Percentiles rank a stretch among this genome's conserved stretches.
Evolutionary conservation across 2,329 filamentous ascomycete genomes (phyloP).

Genomic region (Dryadomyces quercivorus): DNA sequence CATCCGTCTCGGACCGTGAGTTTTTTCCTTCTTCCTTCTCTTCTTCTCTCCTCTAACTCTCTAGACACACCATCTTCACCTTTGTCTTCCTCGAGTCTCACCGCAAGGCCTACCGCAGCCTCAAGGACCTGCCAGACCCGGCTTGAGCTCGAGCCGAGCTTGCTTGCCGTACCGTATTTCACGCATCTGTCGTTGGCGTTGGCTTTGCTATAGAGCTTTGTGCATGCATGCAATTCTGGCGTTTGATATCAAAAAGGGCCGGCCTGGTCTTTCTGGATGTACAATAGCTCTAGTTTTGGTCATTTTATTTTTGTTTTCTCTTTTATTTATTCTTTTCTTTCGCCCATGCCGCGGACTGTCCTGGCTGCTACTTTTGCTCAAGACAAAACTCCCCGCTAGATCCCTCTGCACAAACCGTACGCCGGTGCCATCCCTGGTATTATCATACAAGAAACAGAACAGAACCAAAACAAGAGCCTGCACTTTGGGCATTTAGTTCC

Average conservation of each 20-base stretch:
- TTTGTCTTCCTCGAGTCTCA: constrained; percentile 82
- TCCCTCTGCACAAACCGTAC: not conserved
- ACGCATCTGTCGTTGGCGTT: not conserved
- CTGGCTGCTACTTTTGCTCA: not conserved
- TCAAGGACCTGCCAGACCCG: constrained; percentile 29
- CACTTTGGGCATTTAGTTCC: constrained; percentile 24
- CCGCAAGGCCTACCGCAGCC: constrained; percentile 59
- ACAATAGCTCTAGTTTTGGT: not conserved
- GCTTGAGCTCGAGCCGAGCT: constrained; percentile 1
- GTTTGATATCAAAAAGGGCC: not conserved
- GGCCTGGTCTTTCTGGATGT: not conserved
- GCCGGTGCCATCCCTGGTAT: not conserved
- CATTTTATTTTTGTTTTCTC: not conserved
- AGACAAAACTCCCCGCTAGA: not conserved
- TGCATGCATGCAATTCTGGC: not conserved
- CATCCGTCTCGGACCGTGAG: constrained; percentile 50
- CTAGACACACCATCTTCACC: constrained; percentile 69
- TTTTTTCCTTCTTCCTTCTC: constrained; percentile 11
- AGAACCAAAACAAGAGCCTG: not conserved
- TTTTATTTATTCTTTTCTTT: not conserved
- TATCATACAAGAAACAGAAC: not conserved
- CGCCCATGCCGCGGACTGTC: not conserved
- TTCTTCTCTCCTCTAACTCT: constrained; percentile 1
- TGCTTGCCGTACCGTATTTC: too few species aligned
- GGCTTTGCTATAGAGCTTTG: not conserved